Percentiles rank a stretch among this genome's conserved stretches.
phyloP scores from a whole-genome alignment of 179 eudicot species.

The Kewa caespitosa region DNA sequence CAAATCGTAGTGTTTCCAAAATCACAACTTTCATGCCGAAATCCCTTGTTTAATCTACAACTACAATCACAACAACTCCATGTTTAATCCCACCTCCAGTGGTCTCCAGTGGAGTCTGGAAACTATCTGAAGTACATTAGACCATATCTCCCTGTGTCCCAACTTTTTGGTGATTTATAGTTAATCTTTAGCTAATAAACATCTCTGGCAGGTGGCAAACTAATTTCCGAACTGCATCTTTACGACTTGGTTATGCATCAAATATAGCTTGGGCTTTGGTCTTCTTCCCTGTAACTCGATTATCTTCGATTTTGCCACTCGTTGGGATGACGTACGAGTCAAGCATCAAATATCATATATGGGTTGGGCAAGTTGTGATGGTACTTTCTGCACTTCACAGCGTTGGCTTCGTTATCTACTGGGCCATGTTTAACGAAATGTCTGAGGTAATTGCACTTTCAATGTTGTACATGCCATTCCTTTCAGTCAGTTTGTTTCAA shows the following conservation, averaged over 20 bases:
- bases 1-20: no score
- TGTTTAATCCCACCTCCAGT: no score
- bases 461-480: neutral
- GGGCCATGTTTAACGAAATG: slow-evolving; percentile 48
- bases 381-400: slow-evolving; percentile 58
- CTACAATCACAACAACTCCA: no score
- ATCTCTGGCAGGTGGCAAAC: slow-evolving; percentile 56
- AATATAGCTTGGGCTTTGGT: slow-evolving; percentile 61
- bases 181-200: no score
- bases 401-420: slow-evolving; percentile 45
- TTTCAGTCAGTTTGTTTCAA: neutral
- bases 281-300: slow-evolving; percentile 67
- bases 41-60: no score
- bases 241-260: slow-evolving; percentile 54
- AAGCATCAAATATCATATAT: slow-evolving; percentile 76
- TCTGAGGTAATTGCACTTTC: slow-evolving; percentile 30
- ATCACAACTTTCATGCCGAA: no score
- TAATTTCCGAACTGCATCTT: slow-evolving; percentile 41
- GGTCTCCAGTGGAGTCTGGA: no score
- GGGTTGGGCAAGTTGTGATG: slow-evolving; percentile 74
- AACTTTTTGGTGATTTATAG: no score
- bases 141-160: no score
- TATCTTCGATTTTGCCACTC: slow-evolving; percentile 56
- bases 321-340: slow-evolving; percentile 68
- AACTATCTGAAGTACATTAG: no score